Percentiles rank a stretch among this genome's conserved stretches.
Evolutionary conservation across 2,329 filamentous ascomycete genomes (phyloP).

Genomic region (Aspergillus piperis): DNA sequence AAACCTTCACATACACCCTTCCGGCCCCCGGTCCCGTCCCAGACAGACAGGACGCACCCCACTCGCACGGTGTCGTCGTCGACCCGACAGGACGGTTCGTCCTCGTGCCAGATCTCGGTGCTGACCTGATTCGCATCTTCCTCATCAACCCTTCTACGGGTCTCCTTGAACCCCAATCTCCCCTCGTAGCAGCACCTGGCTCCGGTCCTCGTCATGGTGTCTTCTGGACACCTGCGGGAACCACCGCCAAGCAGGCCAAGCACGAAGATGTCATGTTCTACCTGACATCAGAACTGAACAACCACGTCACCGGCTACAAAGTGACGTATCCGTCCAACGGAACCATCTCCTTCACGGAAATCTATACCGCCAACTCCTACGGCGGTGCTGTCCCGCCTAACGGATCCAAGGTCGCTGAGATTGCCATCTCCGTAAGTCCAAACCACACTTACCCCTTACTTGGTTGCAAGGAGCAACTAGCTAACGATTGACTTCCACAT

Average conservation of each 20-base stretch:
- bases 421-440: conserved; percentile 17
- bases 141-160: conserved; percentile 51
- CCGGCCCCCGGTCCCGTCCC: conserved; percentile 45
- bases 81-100: conserved; percentile 51
- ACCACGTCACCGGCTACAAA: conserved; percentile 20
- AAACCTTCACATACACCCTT: conserved; percentile 21
- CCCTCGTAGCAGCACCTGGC: conserved; percentile 47
- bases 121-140: conserved; percentile 58
- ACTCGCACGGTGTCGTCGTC: conserved; percentile 55
- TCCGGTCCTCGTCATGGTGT: conserved; percentile 57
- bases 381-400: conserved; percentile 9
- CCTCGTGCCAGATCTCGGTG: conserved; percentile 56
- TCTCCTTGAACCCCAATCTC: conserved; percentile 48
- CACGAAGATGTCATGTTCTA: conserved; percentile 17
- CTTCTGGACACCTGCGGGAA: conserved; percentile 48
- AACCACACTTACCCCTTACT: not conserved
- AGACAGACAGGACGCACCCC: conserved; percentile 56
- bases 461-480: too few relatives aligned
- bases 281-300: conserved; percentile 23
- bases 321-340: conserved; percentile 15
- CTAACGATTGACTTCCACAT: not conserved
- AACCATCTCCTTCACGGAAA: conserved; percentile 13
- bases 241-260: not conserved
- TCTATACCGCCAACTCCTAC: conserved; percentile 17
- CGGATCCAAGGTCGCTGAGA: conserved; percentile 19